These are phyloP conservation scores for Lithospermum erythrorhizon DNA, from an alignment of 257 asterid genomes.

Conservation along the genomic window DNA sequence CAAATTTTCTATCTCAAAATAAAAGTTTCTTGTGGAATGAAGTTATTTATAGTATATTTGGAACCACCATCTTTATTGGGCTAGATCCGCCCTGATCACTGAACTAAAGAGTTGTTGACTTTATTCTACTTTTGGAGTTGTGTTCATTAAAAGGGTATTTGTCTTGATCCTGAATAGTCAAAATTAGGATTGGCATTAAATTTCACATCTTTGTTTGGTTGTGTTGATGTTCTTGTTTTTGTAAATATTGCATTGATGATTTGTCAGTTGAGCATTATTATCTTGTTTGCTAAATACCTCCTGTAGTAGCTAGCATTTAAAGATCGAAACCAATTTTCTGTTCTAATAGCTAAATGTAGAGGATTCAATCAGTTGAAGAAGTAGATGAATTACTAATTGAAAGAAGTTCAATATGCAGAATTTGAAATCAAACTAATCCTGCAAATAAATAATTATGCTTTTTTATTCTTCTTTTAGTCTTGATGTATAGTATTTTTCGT, in stretches of 20 bases:
- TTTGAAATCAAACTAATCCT: neutral
- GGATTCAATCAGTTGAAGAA: neutral
- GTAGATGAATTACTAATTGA: neutral
- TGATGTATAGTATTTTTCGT: no score
- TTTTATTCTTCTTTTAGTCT: neutral
- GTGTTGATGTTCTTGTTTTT: slow-evolving; percentile 4
- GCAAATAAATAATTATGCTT: neutral
- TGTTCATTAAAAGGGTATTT: neutral
- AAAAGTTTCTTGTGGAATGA: no score
- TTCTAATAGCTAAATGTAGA: neutral
- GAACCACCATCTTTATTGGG: no score
- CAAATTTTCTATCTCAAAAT: no score
- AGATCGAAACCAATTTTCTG: neutral
- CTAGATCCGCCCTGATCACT: no score
- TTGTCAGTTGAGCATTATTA: slow-evolving; percentile 8
- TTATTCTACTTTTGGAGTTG: slow-evolving; percentile 6
- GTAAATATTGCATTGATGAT: slow-evolving; percentile 8
- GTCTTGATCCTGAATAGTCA: neutral
- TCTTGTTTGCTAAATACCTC: neutral
- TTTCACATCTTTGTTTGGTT: slow-evolving; percentile 1
- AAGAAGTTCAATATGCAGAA: neutral
- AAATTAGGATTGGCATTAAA: neutral
- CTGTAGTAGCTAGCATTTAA: neutral
- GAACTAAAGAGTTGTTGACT: neutral
- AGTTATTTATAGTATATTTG: no score